phyloP scores from a whole-genome alignment of 1,284 basidiomycete species.

The Hymenochaete sp. region DNA sequence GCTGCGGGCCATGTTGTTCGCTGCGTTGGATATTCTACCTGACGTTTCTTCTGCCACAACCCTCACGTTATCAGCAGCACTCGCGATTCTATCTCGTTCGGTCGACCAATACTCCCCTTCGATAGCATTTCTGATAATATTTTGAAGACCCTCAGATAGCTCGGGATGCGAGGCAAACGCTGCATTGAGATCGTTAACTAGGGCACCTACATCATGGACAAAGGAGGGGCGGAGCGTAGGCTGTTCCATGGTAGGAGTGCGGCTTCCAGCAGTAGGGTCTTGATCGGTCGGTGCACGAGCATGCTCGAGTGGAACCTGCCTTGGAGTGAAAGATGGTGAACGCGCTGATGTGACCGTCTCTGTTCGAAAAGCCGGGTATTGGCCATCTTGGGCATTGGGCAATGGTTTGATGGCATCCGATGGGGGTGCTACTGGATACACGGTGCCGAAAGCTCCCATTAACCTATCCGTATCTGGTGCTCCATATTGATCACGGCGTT shows the following conservation, averaged over 20 bases:
- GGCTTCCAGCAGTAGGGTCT: constrained; percentile 33
- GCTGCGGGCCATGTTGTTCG: constrained; percentile 37
- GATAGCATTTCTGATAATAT: constrained; percentile 50
- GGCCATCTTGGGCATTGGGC: not conserved
- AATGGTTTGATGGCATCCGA: constrained; percentile 7
- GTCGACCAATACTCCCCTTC: constrained; percentile 58
- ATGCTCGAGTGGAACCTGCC: too few relatives aligned
- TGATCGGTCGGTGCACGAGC: constrained; percentile 26
- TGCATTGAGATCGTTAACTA: constrained; percentile 45
- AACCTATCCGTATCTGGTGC: too few relatives aligned
- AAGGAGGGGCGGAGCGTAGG: constrained; percentile 37
- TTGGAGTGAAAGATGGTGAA: not conserved
- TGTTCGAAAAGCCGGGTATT: not conserved
- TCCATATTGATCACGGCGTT: too few relatives aligned
- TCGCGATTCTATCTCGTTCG: constrained; percentile 48
- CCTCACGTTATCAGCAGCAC: constrained; percentile 43
- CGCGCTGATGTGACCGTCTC: constrained; percentile 1
- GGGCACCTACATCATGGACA: constrained; percentile 50
- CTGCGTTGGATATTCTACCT: constrained; percentile 20
- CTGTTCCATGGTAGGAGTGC: constrained; percentile 23
- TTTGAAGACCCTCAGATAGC: constrained; percentile 54
- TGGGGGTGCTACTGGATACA: constrained; percentile 3
- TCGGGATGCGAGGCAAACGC: constrained; percentile 59
- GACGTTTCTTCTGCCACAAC: constrained; percentile 36
- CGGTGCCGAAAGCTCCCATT: constrained; percentile 5